Percentiles rank a stretch among this genome's conserved stretches.
Evolutionary conservation across 805 yeast species (phyloP).

Genomic region (Nakazawaea siamensis): DNA sequence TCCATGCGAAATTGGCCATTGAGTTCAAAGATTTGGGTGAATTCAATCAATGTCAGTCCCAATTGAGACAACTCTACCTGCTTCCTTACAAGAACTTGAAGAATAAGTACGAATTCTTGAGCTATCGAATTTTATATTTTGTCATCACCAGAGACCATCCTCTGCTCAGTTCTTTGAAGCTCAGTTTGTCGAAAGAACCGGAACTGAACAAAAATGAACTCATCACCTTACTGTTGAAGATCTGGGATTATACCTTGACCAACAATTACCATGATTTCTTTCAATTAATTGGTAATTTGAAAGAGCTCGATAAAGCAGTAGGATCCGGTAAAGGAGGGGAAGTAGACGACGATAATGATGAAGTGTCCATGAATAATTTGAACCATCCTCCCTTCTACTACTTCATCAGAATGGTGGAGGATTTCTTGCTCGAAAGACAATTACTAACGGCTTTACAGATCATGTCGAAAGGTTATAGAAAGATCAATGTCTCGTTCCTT

Average conservation of each 20-base stretch:
- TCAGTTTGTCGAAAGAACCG: conserved; percentile 13
- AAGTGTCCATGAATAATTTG: conserved; percentile 14
- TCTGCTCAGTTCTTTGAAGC: conserved; percentile 40
- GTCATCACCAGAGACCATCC: conserved; percentile 61
- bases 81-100: conserved; percentile 11
- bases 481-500: conserved; percentile 29
- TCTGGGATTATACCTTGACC: conserved; percentile 24
- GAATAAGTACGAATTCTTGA: conserved; percentile 53
- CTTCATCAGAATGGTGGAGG: conserved; percentile 27
- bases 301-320: conserved; percentile 24
- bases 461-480: conserved; percentile 50
- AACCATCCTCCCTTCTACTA: conserved; percentile 14
- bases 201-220: conserved; percentile 15
- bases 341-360: conserved; percentile 19
- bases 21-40: conserved; percentile 84
- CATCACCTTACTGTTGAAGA: conserved; percentile 24
- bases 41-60: conserved; percentile 90
- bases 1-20: conserved; percentile 81
- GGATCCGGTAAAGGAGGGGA: conserved; percentile 12
- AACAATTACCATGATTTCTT: conserved; percentile 51
- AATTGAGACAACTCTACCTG: conserved; percentile 57
- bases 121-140: conserved; percentile 69
- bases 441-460: conserved; percentile 47
- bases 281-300: conserved; percentile 28
- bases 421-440: conserved; percentile 48